phyloP scores from a whole-genome alignment of 2,329 filamentous ascomycete species.

The Xylaria sp. region DNA sequence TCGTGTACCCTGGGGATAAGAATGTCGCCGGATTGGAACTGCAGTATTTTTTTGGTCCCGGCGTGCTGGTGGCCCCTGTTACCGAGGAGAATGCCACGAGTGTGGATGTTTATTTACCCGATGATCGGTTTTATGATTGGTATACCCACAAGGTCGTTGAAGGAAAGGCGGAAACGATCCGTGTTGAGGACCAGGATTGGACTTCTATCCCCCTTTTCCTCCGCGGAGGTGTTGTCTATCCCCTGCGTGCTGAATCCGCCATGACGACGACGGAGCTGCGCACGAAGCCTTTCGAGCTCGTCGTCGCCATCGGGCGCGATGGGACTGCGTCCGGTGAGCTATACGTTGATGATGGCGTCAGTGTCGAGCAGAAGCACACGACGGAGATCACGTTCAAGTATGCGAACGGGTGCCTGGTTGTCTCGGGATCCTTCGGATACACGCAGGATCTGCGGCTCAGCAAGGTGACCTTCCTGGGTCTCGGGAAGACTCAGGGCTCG shows the following conservation, averaged over 20 bases:
- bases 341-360: slow-evolving; percentile 38
- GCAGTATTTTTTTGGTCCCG: neutral
- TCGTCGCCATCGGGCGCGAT: slow-evolving; percentile 59
- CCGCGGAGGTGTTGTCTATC: slow-evolving; percentile 60
- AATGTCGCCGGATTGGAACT: neutral
- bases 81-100: neutral
- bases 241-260: slow-evolving; percentile 48
- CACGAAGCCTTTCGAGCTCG: slow-evolving; percentile 61
- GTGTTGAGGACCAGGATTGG: neutral
- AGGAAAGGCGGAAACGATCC: neutral
- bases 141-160: neutral
- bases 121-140: neutral
- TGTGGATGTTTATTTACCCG: neutral
- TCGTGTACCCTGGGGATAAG: neutral
- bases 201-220: slow-evolving; percentile 40
- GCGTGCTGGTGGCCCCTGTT: neutral
- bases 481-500: slow-evolving; percentile 1
- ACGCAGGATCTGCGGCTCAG: slow-evolving; percentile 36
- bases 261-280: slow-evolving; percentile 62
- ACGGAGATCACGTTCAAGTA: neutral
- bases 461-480: slow-evolving; percentile 48
- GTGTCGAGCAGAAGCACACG: neutral
- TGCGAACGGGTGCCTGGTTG: neutral
- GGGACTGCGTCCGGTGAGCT: slow-evolving; percentile 62
- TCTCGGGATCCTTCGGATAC: slow-evolving; percentile 50